Evolutionary conservation across 2,329 filamentous ascomycete genomes (phyloP), one percentile per base, ranked within the genome.

Genomic region (Beauveria australis): DNA sequence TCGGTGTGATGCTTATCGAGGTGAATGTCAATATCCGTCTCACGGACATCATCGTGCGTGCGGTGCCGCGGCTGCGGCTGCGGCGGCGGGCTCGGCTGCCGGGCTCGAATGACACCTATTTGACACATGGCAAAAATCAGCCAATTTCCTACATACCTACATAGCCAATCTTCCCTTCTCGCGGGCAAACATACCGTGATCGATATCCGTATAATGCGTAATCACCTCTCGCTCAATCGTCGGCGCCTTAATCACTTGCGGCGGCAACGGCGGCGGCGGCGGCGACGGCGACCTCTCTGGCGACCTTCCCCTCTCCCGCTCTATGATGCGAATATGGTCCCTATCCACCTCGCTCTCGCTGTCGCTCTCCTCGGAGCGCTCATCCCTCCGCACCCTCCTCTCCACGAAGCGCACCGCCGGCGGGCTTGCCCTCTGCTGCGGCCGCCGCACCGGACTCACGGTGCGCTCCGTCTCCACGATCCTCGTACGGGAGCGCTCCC

Each of bases 191-290:
- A 12, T 33, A 33, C 30, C 92, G 74, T 96, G 91, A 69, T 96
- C 89, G 67, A 95, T 88, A 69, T 93, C 89, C 61, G 87, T 83
- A 71, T 94, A 93, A 74, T 94, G 90, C 0, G 91, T 95, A 65
- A 95, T 92, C 62, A 96, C 86, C 70, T 96, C 90, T 69, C 93
- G 86, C 73, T 93, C 89, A 66, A 96, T 91, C 1, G 88, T 89
- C 40, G 91, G 91, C 22, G 87, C 86, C 47, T 85, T 82, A 67
- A 94, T 87, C 49, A 89, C 80, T 64, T 82, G 81, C 33, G 84
- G 85, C 49, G 82, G 83, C n/a, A 81, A 79, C 26, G 47, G 48
- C 9, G 82, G 80, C 14, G 84, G 79, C 26, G 41, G 6, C 9
- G 81, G 80, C 14, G 84, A 83, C 22, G 82, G 81, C 12, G 80